These are phyloP conservation scores for Candida methanosorbosa DNA, from an alignment of 805 yeast genomes.

Conservation along the genomic window DNA sequence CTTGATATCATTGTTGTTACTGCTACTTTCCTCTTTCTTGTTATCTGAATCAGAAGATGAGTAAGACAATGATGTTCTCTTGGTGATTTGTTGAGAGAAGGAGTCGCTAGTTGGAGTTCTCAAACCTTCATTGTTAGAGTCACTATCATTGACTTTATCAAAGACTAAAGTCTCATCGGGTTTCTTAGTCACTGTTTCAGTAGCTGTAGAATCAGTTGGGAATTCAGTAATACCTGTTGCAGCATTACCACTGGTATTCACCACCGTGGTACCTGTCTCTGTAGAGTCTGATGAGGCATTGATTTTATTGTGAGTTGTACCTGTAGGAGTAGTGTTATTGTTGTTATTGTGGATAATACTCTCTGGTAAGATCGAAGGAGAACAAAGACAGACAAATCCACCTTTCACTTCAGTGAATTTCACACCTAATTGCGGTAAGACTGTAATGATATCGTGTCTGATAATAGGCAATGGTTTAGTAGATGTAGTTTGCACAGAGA, in stretches of 20 bases:
- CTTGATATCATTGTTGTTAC: slow-evolving; percentile 7
- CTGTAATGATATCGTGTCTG: slow-evolving; percentile 73
- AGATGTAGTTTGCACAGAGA: slow-evolving; percentile 90
- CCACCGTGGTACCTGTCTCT: slow-evolving; percentile 31
- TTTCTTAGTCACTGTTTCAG: slow-evolving; percentile 1
- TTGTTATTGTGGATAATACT: neutral
- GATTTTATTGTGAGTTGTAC: too few species aligned
- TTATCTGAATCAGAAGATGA: slow-evolving; percentile 3
- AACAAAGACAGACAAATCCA: slow-evolving; percentile 80
- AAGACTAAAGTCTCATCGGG: neutral
- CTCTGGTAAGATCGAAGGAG: slow-evolving; percentile 33
- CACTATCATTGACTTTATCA: slow-evolving; percentile 7
- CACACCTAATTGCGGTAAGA: slow-evolving; percentile 68
- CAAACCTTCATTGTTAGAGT: slow-evolving; percentile 7
- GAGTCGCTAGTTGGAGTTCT: slow-evolving; percentile 12
- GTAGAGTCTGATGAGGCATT: slow-evolving; percentile 5
- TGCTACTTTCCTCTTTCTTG: slow-evolving; percentile 6
- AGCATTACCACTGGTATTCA: slow-evolving; percentile 18
- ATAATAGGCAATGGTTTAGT: slow-evolving; percentile 87
- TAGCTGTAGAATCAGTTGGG: neutral
- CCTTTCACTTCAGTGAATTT: slow-evolving; percentile 86
- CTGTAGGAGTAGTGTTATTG: slow-evolving; percentile 11
- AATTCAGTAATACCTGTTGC: neutral
- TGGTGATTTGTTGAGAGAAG: slow-evolving; percentile 11
- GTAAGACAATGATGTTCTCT: slow-evolving; percentile 13